Evolutionary conservation across 176 grass and related monocot species (phyloP), one percentile per base, ranked within the genome.

Genomic region (Carex littledalei): DNA sequence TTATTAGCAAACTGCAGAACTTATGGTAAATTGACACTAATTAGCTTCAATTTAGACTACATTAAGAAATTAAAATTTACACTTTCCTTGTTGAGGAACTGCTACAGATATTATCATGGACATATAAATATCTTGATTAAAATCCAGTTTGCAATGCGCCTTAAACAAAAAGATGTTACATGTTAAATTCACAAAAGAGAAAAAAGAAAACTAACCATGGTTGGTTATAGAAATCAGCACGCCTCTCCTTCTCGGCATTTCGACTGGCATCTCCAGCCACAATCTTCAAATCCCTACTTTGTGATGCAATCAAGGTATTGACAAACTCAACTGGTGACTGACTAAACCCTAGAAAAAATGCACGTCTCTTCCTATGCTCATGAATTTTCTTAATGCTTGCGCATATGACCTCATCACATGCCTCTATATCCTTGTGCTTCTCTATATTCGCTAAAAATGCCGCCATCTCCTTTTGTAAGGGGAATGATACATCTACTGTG

Each of bases 351-450:
- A 98, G 93, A 83, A 98, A 98, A 88, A 98, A 98, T 0, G 95
- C 91, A 63, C 95, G 91, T 65, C 95, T 93, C 83, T 91, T 91
- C 34, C 95, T 91, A 55, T 98, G 95, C 91, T 98, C 93, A 81
- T 98, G 93, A 81, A 98, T 98, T 87, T 98, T 98, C 93, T 98
- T 98, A 83, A 98, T 95, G 21, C 91, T 94, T 49, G 95, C 91
- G 45, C 89, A 93, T 76, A 98, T 98, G 24, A 95, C 88, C 85
- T 98, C 95, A 72, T 98, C 88, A 14, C 95, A 98, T 75, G 95
- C 88, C 68, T 98, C 93, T 80, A 98, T 94, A 83, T 98, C 95
- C 82, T 91, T 93, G 71, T 95, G 91, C 76, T 98, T 98, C 83
- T 98, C 95, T 1, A 91, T 94, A 86, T 95, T 98, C 11, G 93